Evolutionary conservation across 2,329 filamentous ascomycete genomes (phyloP), one percentile per base, ranked within the genome.

Genomic region (Beauveria asiatica): DNA sequence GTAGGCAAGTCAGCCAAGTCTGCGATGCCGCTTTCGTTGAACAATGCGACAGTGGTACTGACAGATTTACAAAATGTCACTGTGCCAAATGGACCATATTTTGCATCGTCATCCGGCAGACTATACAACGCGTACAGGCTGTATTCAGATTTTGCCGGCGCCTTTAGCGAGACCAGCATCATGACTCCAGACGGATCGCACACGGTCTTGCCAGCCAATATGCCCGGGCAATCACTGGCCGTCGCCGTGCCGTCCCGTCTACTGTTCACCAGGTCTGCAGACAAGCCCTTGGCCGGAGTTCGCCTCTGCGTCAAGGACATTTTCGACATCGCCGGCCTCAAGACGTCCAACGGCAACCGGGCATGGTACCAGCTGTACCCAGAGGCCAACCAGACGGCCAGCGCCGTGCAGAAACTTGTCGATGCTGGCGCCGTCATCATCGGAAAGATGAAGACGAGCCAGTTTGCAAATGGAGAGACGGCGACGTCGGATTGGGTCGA

Each of bases 231-330:
- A 17, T 46, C 56, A 2, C 58, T 66, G 2, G 62, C 65, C 23
- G 64, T 77, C 8, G 74, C 37, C 64, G 83, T 86, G 0, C 82
- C 83, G 1, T 85, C 82, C 4, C 76, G 83, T 5, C 71, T 86
- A 0, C 84, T 85, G 69, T 82, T 74, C 67, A 75, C 73, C 3
- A 75, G 72, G 49, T 80, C 78, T 0, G 64, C 66, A 0, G 71
- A 75, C 21, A 77, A 81, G 64, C 82, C 83, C 1, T 71, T 86
- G 0, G 79, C 81, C 7, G 83, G 83, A 11, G 74, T 82, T 8
- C 75, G 84, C 9, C 66, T 86, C 1, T 82, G 76, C 0, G 73
- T 86, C 59, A 87, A 87, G 65, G 84, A 86, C 63, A 82, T 84
- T 53, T 81, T 76, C 63, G 76, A 85, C 60, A 67, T 87, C 30